Conservation (phyloP, 169 alveolate genomes). For the Perkinsus chesapeaki region DNA sequence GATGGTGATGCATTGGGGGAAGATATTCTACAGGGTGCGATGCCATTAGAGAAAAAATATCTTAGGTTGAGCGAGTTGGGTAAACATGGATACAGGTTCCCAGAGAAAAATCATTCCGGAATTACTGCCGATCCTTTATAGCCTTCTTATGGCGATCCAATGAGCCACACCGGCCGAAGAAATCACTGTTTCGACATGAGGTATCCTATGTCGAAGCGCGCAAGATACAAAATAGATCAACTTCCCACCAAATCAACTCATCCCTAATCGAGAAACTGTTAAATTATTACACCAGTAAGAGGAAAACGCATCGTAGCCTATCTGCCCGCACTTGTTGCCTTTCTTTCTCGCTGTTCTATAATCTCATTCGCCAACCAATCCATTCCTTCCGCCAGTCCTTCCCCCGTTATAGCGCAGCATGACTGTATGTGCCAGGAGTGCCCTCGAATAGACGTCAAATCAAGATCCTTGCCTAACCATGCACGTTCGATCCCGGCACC, state of each 20-base stretch:
- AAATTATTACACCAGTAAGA: neutral
- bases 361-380: slow-evolving; percentile 80
- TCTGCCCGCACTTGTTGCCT: neutral
- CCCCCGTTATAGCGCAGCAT: slow-evolving; percentile 78
- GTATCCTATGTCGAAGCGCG: no score
- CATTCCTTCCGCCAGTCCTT: slow-evolving; percentile 73
- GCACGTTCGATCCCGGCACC: neutral
- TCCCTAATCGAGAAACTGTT: neutral
- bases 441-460: neutral
- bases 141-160: no score
- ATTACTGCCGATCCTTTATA: no score
- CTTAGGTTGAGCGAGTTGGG: neutral
- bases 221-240: neutral
- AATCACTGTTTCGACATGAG: no score
- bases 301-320: neutral
- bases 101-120: no score
- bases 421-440: slow-evolving; percentile 81
- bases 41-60: neutral
- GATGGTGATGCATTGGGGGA: neutral
- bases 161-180: no score
- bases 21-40: neutral
- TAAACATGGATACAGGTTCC: no score
- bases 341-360: neutral
- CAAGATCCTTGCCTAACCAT: neutral
- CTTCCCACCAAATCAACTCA: neutral